Conservation (phyloP, 2,329 filamentous ascomycete species). For the Alternaria viburni region DNA sequence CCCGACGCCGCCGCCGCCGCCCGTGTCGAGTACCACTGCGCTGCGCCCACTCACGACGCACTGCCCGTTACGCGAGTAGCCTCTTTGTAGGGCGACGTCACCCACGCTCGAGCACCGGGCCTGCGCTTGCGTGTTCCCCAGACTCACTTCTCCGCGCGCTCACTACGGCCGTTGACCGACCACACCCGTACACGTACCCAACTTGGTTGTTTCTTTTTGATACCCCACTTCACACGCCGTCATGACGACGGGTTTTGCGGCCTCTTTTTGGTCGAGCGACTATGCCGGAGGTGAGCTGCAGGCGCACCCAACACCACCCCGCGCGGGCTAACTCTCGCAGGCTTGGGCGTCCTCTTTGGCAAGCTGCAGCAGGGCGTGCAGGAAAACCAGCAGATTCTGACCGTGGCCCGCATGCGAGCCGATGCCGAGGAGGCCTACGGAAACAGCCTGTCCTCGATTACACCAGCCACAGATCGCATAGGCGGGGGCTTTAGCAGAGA, state of each 20-base stretch:
- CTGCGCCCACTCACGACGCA: conserved; percentile 9
- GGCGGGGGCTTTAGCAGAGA: conserved; percentile 84
- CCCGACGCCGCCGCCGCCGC: conserved; percentile 1
- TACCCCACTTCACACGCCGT: conserved; percentile 17
- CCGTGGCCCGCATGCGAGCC: conserved; percentile 89
- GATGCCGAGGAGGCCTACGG: conserved; percentile 94
- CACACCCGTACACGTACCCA: conserved; percentile 5
- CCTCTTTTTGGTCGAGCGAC: conserved; percentile 97
- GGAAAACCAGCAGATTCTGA: conserved; percentile 93
- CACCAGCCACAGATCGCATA: conserved; percentile 80
- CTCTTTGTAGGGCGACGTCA: conserved; percentile 9
- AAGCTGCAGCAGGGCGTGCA: conserved; percentile 96
- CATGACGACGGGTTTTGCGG: conserved; percentile 70
- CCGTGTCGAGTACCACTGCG: background rate
- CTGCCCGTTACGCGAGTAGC: conserved; percentile 9
- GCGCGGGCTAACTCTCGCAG: conserved; percentile 45
- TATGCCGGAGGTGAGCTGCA: conserved; percentile 85
- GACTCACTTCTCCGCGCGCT: conserved; percentile 36
- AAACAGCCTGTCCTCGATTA: conserved; percentile 79
- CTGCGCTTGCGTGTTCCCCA: conserved; percentile 34
- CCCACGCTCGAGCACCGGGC: conserved; percentile 2
- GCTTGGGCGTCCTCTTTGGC: conserved; percentile 90
- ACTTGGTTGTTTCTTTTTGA: conserved; percentile 9
- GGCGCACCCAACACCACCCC: conserved; percentile 6
- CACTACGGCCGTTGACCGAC: conserved; percentile 24